These are phyloP conservation scores for Jaltomata sinuosa DNA, from an alignment of 257 asterid species.

Conservation along the genomic window DNA sequence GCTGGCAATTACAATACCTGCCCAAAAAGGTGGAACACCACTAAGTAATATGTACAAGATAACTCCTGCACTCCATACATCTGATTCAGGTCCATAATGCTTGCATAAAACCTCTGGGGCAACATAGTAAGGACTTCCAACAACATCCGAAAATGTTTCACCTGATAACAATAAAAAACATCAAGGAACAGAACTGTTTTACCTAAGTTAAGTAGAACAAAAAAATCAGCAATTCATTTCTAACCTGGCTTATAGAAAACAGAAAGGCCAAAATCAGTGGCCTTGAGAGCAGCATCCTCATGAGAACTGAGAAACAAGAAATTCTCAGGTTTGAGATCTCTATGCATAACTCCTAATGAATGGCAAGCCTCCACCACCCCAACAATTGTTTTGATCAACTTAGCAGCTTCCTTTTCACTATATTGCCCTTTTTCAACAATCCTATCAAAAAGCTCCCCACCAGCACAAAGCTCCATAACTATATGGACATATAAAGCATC, in stretches of 20 bases:
- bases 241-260: conserved; percentile 85
- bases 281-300: conserved; percentile 81
- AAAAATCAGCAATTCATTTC: background rate
- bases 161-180: conserved; percentile 23
- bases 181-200: background rate
- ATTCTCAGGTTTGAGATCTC: conserved; percentile 91
- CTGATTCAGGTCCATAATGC: conserved; percentile 91
- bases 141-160: conserved; percentile 76
- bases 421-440: conserved; percentile 77
- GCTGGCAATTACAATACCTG: conserved; percentile 35
- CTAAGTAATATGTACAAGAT: conserved; percentile 86
- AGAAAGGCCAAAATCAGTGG: conserved; percentile 91
- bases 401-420: conserved; percentile 76
- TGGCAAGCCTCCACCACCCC: conserved; percentile 83
- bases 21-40: conserved; percentile 97
- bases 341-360: conserved; percentile 85
- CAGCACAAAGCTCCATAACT: conserved; percentile 84
- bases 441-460: conserved; percentile 88
- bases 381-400: conserved; percentile 62
- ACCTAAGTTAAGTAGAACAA: background rate
- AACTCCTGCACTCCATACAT: conserved; percentile 97
- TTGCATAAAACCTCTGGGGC: conserved; percentile 91
- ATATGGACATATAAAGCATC: conserved; percentile 59
- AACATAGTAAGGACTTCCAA: conserved; percentile 93
- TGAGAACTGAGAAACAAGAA: conserved; percentile 62